Conservation (phyloP, 192 early-diverging fungal genomes). For the Pilaira anomala region DNA sequence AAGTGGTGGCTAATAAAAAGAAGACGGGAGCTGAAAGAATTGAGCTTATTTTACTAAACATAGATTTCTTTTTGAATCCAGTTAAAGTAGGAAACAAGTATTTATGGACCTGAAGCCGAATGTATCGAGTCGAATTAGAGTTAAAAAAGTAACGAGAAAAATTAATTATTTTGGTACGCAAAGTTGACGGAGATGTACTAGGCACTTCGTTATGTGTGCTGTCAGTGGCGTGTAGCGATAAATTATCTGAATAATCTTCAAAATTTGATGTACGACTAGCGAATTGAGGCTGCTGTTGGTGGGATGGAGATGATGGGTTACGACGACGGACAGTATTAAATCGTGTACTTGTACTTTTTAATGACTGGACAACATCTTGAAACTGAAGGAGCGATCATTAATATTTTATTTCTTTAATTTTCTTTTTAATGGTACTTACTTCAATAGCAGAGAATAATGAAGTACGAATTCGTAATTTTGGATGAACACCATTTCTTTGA, state of each 20-base stretch:
- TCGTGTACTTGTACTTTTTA: conserved; percentile 25
- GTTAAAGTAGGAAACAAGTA: conserved; percentile 50
- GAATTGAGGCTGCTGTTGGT: neutral
- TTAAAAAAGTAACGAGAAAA: too few relatives aligned
- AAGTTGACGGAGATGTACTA: neutral
- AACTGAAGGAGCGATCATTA: conserved; percentile 20
- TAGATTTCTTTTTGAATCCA: conserved; percentile 48
- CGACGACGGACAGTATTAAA: neutral
- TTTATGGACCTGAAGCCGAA: too few relatives aligned
- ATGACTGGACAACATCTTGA: conserved; percentile 38
- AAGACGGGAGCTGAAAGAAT: conserved; percentile 53
- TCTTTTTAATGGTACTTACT: conserved; percentile 31
- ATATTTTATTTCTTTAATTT: neutral
- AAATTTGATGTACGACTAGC: neutral
- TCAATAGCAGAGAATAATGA: conserved; percentile 56
- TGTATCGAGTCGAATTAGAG: too few relatives aligned
- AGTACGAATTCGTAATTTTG: conserved; percentile 40
- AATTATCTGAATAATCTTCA: neutral
- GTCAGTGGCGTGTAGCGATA: conserved; percentile 1
- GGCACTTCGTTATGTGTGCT: neutral
- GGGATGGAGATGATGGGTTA: neutral
- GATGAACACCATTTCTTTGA: conserved; percentile 12
- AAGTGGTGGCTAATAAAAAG: conserved; percentile 50
- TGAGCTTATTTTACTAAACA: conserved; percentile 45
- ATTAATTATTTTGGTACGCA: neutral